Percentiles rank a stretch among this genome's conserved stretches.
phyloP scores from a whole-genome alignment of 2,329 filamentous ascomycete species.

The Aspergillus terreus region DNA sequence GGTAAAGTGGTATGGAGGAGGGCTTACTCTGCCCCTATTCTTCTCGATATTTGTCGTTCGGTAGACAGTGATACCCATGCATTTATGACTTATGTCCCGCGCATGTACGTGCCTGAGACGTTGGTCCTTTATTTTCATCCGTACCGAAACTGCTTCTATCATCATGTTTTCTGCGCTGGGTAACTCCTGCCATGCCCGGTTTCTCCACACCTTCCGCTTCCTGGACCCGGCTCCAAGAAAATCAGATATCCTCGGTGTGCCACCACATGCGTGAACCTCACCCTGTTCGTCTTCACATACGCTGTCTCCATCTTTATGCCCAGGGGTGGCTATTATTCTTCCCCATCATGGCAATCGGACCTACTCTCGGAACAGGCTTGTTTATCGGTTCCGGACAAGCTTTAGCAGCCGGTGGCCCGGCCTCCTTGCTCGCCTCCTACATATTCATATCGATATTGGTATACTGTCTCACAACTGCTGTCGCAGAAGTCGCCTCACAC shows the following conservation, averaged over 20 bases:
- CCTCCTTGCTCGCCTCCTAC: conserved; percentile 52
- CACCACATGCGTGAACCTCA: not conserved
- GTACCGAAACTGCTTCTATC: too few species aligned
- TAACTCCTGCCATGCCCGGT: not conserved
- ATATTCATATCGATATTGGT: conserved; percentile 45
- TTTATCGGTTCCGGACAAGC: conserved; percentile 54
- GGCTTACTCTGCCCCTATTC: not conserved
- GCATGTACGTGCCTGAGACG: not conserved
- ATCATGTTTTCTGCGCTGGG: not conserved
- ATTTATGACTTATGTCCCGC: conserved; percentile 2
- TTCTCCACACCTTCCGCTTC: conserved; percentile 1
- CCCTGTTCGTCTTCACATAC: not conserved
- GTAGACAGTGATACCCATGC: conserved; percentile 22
- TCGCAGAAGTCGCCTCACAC: conserved; percentile 39
- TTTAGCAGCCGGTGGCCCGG: conserved; percentile 50
- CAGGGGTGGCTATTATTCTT: conserved; percentile 24
- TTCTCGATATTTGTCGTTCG: not conserved
- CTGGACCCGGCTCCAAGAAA: too few species aligned
- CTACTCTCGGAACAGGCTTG: conserved; percentile 54
- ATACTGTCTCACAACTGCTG: conserved; percentile 46
- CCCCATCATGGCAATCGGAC: conserved; percentile 55
- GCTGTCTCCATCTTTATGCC: too few species aligned
- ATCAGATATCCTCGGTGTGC: too few species aligned
- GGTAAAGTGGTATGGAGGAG: not conserved
- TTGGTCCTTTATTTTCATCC: too few species aligned